Evolutionary conservation across 164 flowering plant species (phyloP), one percentile per base, ranked within the genome.

Genomic region (Vitis cinerea): DNA sequence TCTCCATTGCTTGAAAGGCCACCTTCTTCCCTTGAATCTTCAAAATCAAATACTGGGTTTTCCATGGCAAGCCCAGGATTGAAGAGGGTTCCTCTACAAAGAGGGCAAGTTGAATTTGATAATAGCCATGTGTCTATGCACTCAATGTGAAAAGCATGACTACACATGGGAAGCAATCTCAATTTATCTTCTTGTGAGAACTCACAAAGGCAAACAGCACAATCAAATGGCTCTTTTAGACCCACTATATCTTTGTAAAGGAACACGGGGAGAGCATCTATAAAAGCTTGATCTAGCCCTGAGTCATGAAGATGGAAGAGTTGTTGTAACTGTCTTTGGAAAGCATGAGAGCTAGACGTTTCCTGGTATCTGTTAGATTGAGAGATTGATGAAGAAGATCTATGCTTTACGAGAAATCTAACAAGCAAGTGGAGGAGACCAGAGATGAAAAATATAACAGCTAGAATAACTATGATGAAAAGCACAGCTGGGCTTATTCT

Each of bases 111-210:
- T 37, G 93, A 87, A 76, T 87, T 88, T 13, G 91, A 87, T 51
- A 85, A 64, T 29, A 89, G 71, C 91, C 93, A 89, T 44, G 89
- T 83, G 74, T 89, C 91, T 59, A 89, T 89, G 53, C 91, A 89
- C 51, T 82, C 82, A 56, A 87, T 77, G 75, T 89, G 93, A 66
- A 87, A 87, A 60, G 93, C 93, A 81, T 88, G 93, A 69, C 89
- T 77, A 61, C 93, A 88, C 54, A 78, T 9, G 4, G 93, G 93
- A 47, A 88, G 83, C 77, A 88, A 75, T 61, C 90, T 84, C 70
- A 88, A 53, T 71, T 80, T 75, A 66, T 89, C 93, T 37, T 76
- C 63, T 60, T 82, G 82, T 2, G 84, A 73, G 63, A 89, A 89
- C 53, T 89, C 93, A 74, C 85, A 85, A 4, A 89, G 77, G 64